A percentile compares a stretch with the other conserved stretches of the same genome.
Evolutionary conservation across 1,284 basidiomycete genomes (phyloP).

Genomic region (Ceratobasidium sp.): DNA sequence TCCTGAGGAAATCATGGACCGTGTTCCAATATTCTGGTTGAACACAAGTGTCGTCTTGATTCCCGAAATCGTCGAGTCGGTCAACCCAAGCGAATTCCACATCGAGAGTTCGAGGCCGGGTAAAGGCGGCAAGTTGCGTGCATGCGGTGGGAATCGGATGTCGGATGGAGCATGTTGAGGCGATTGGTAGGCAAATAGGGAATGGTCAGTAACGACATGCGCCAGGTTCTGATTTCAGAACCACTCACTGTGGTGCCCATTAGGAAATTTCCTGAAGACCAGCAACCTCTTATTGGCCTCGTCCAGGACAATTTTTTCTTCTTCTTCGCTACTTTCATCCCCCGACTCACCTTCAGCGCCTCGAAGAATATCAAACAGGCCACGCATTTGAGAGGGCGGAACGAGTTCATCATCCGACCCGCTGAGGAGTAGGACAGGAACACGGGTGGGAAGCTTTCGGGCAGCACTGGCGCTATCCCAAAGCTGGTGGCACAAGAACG

Average conservation of each 20-base stretch:
- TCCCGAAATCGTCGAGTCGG: not conserved
- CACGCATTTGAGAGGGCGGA: conserved; percentile 83
- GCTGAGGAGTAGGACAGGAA: conserved; percentile 85
- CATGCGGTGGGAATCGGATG: not conserved
- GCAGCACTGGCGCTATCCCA: conserved; percentile 86
- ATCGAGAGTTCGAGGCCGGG: not conserved
- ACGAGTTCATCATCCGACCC: conserved; percentile 85
- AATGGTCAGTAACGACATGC: not conserved
- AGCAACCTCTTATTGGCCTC: conserved; percentile 50
- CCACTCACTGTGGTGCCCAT: conserved; percentile 73
- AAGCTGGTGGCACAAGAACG: conserved; percentile 86
- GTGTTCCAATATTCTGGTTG: conserved; percentile 70
- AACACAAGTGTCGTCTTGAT: conserved; percentile 70
- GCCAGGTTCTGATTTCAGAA: not conserved
- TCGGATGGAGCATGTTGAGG: not conserved
- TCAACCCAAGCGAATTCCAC: not conserved
- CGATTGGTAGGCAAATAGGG: conserved; percentile 2
- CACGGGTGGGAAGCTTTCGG: conserved; percentile 67
- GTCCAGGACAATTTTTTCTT: conserved; percentile 36
- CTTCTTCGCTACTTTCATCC: conserved; percentile 41
- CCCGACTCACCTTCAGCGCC: conserved; percentile 32
- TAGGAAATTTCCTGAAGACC: conserved; percentile 64
- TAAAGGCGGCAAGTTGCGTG: not conserved
- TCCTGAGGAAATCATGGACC: conserved; percentile 63
- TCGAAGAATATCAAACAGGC: conserved; percentile 54